Evolutionary conservation across 2,329 filamentous ascomycete species (phyloP).

Genomic region (Acrodontium crateriforme): DNA sequence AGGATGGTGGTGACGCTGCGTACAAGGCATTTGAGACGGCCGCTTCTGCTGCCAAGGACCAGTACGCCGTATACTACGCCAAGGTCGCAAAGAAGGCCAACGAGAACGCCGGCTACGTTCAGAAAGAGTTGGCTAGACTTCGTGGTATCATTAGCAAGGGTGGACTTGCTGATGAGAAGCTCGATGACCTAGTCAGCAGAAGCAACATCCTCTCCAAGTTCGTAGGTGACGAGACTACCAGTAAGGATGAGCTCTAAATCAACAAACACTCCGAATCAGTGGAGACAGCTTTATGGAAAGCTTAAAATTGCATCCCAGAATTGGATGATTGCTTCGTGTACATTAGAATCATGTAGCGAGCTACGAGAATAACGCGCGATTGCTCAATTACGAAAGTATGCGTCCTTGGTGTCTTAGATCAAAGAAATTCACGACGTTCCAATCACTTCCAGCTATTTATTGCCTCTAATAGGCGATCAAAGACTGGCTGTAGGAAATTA

Average conservation of each 20-base stretch:
- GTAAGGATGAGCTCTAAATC: constrained; percentile 24
- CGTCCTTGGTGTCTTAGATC: too few species aligned
- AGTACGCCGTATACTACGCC: constrained; percentile 81
- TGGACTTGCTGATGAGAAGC: constrained; percentile 68
- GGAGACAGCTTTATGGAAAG: too few species aligned
- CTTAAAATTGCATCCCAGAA: too few species aligned
- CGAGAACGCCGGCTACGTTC: constrained; percentile 62
- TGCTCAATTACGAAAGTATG: too few species aligned
- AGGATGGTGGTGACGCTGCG: constrained; percentile 49
- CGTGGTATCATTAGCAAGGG: constrained; percentile 74
- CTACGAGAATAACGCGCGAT: too few species aligned
- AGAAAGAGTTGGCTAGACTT: constrained; percentile 74
- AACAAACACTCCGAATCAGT: too few species aligned
- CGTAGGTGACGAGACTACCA: constrained; percentile 23
- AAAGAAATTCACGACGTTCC: too few species aligned
- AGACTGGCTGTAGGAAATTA: too few species aligned
- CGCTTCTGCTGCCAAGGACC: constrained; percentile 53
- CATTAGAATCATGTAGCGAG: too few species aligned
- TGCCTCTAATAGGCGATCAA: too few species aligned
- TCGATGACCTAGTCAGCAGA: constrained; percentile 75
- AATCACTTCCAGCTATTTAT: too few species aligned
- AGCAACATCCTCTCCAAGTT: constrained; percentile 81
- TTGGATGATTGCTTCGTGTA: too few species aligned
- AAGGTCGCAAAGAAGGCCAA: constrained; percentile 77
- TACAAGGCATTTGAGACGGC: constrained; percentile 59